Percentiles rank a stretch among this genome's conserved stretches.
phyloP scores from a whole-genome alignment of 1,139 yeast species.

The Wickerhamomyces sp. region DNA sequence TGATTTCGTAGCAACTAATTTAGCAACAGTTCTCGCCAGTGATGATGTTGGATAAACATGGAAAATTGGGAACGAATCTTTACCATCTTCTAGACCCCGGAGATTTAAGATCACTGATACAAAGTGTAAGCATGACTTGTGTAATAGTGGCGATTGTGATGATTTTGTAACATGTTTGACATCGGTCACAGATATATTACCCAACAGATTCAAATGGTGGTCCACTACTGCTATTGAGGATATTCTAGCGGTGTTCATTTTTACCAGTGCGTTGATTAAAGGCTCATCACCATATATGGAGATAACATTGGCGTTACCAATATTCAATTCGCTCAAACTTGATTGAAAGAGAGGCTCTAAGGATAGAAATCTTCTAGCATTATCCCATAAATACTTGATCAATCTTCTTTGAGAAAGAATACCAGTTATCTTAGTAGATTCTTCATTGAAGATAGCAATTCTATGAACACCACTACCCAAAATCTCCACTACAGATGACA shows the following conservation, averaged over 20 bases:
- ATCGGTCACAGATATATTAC: slow-evolving; percentile 92
- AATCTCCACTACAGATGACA: slow-evolving; percentile 74
- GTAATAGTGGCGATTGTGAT: slow-evolving; percentile 75
- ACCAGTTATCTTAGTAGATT: slow-evolving; percentile 53
- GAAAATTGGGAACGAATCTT: slow-evolving; percentile 95
- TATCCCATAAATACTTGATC: slow-evolving; percentile 82
- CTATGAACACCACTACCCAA: slow-evolving; percentile 92
- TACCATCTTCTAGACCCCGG: slow-evolving; percentile 90
- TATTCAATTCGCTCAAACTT: slow-evolving; percentile 59
- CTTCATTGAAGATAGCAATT: slow-evolving; percentile 68
- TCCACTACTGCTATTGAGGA: slow-evolving; percentile 95
- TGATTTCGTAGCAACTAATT: slow-evolving; percentile 89
- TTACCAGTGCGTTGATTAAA: slow-evolving; percentile 77
- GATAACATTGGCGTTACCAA: slow-evolving; percentile 66
- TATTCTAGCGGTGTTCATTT: slow-evolving; percentile 81
- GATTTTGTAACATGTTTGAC: slow-evolving; percentile 83
- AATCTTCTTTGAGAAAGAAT: slow-evolving; percentile 86
- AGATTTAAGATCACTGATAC: slow-evolving; percentile 80
- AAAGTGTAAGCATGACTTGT: slow-evolving; percentile 81
- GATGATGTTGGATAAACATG: slow-evolving; percentile 80
- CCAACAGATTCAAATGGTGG: slow-evolving; percentile 65
- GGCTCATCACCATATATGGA: slow-evolving; percentile 82
- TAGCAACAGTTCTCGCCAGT: slow-evolving; percentile 86
- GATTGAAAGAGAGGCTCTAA: slow-evolving; percentile 70
- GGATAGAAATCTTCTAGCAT: slow-evolving; percentile 78